These are phyloP conservation scores for Pyrus hybrid DNA, from an alignment of 331 rosid genomes.

Conservation along the genomic window DNA sequence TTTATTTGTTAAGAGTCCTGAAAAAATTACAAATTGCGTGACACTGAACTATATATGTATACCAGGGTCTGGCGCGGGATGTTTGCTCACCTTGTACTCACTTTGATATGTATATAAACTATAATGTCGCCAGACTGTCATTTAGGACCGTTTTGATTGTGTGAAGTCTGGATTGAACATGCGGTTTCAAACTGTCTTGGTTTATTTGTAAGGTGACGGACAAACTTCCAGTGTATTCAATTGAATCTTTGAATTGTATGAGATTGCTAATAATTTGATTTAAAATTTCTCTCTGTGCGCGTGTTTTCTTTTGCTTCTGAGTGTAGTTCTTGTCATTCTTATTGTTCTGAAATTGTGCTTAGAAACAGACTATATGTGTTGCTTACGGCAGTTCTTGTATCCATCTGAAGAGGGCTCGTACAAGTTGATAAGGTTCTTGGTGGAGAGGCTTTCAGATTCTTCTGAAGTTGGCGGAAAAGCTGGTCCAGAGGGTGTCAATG, in stretches of 20 bases:
- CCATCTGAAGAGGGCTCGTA: slow-evolving; percentile 56
- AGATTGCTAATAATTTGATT: neutral
- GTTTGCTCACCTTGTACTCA: neutral
- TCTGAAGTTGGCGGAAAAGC: slow-evolving; percentile 25
- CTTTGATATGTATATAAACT: neutral
- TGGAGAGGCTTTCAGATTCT: slow-evolving; percentile 45
- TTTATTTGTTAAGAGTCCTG: too few species aligned
- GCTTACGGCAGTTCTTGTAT: slow-evolving; percentile 62
- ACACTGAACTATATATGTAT: neutral
- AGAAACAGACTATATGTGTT: slow-evolving; percentile 43
- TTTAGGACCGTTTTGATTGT: neutral
- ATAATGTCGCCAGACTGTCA: neutral
- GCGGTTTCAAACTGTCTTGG: neutral
- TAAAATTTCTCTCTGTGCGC: neutral
- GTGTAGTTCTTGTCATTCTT: slow-evolving; percentile 19
- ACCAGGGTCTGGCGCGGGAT: neutral
- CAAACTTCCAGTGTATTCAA: neutral
- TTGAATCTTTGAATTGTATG: neutral
- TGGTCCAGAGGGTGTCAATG: neutral
- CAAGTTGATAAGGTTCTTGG: slow-evolving; percentile 44
- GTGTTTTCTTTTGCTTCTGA: neutral
- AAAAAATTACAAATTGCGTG: too few species aligned
- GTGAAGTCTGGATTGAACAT: neutral
- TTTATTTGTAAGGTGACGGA: neutral
- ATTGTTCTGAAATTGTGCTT: slow-evolving; percentile 35